phyloP scores from a whole-genome alignment of 2,329 filamentous ascomycete species.

The Arthrobotrys sinensis region DNA sequence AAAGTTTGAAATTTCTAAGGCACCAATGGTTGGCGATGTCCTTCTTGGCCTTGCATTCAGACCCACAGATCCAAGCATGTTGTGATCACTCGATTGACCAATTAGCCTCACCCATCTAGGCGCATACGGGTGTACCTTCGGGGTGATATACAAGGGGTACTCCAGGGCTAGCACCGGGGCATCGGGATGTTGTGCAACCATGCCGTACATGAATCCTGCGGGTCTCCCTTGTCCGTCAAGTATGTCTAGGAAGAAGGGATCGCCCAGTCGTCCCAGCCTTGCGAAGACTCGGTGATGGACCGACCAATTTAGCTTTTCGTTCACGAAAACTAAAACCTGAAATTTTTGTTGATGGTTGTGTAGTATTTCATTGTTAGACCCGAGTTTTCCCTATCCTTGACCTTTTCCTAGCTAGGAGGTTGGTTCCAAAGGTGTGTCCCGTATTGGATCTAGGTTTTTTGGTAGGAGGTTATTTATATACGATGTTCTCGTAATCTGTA shows the following conservation, averaged over 20 bases:
- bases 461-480: conserved; percentile 21
- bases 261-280: conserved; percentile 7
- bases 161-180: conserved; percentile 40
- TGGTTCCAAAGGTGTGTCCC: conserved; percentile 15
- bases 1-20: not conserved
- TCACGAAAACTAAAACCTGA: conserved; percentile 36
- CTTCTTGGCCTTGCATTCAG: conserved; percentile 13
- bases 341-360: conserved; percentile 18
- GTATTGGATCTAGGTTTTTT: conserved; percentile 11
- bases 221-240: conserved; percentile 24
- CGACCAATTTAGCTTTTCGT: conserved; percentile 24
- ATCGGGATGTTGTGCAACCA: conserved; percentile 61
- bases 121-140: conserved; percentile 39
- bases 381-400: conserved; percentile 60
- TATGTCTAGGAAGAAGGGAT: conserved; percentile 21
- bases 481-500: not conserved
- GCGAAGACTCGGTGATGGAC: conserved; percentile 30
- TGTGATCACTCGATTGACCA: conserved; percentile 34
- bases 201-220: conserved; percentile 30
- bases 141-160: conserved; percentile 31
- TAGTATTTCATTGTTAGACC: conserved; percentile 7
- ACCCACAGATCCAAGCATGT: conserved; percentile 34
- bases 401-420: not conserved
- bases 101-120: conserved; percentile 11
- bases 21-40: not conserved